Base-by-base conservation (phyloP, 495 filamentous ascomycete species). In the Trichoderma gamsii region DNA sequence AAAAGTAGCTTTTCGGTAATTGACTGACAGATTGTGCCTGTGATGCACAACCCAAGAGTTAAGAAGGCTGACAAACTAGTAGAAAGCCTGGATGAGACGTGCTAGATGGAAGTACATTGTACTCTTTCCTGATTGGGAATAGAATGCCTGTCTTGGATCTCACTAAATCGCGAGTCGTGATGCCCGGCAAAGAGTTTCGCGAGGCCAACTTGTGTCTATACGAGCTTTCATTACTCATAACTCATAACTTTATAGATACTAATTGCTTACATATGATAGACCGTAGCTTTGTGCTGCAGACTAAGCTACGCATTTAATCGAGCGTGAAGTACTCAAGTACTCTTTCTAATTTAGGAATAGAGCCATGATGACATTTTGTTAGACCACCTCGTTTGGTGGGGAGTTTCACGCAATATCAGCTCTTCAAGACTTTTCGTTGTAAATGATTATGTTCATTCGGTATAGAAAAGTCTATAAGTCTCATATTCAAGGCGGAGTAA, bases 61-160 rank as follows among this genome's bases (percentile, higher is more conserved):
- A 2, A 15, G 13, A 46, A 15, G 13, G 43, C 43, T 46, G 2
- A 46, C 43, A 46, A 46, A 15, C 11, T 16, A 46, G 1, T 44
- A 12, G 9, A 18, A 46, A 3, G 43, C 43, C 43, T 4, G n/a
- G 51, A 25, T 56, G 0, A 56, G 21, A n/a, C 16, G 16, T 3
- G 18, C 18, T 25, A 7, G n/a, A 16, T 16, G 1, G 7, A 49
- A 16, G 44, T 49, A 49, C 15, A 1, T 56, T 56, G 51, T 56
- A 56, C 51, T 56, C 51, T 56, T 56, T 56, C 51, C 51, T 11
- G 9, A 56, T 56, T 21, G 9, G n/a, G 51, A n/a, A 56, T 56
- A 16, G 43, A 46, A 3, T 38, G 35, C 43, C 43, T 18, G 29
- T 1, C 4, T 29, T 4, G 29, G 4, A 46, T 46, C 43, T 46